Conservation (phyloP, 805 yeast species). For the Cyberlindnera euphorbiae region DNA sequence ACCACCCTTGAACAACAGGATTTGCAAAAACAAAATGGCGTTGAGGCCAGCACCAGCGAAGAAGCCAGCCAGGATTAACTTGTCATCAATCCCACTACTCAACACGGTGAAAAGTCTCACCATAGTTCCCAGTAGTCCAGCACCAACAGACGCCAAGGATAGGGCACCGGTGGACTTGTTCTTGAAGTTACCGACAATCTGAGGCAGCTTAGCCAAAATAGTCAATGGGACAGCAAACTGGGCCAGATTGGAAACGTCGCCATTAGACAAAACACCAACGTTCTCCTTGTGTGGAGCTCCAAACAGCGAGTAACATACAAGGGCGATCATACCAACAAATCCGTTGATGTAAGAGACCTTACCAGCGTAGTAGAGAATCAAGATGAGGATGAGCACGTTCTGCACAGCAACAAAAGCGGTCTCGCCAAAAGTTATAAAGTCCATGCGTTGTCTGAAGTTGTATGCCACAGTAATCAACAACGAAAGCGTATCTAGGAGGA, state of each 20-base stretch:
- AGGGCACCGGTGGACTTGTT: constrained; percentile 40
- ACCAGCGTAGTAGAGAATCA: constrained; percentile 25
- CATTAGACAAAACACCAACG: constrained; percentile 22
- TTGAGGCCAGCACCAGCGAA: constrained; percentile 31
- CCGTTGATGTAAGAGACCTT: constrained; percentile 14
- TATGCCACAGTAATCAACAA: constrained; percentile 33
- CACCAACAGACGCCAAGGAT: constrained; percentile 33
- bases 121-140: constrained; percentile 32
- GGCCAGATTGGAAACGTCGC: constrained; percentile 24
- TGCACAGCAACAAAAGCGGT: constrained; percentile 32
- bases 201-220: constrained; percentile 36
- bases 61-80: constrained; percentile 29
- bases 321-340: constrained; percentile 18
- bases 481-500: constrained; percentile 31
- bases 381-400: constrained; percentile 28
- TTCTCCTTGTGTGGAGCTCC: constrained; percentile 14
- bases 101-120: constrained; percentile 37
- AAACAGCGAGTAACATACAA: constrained; percentile 19
- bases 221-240: constrained; percentile 33
- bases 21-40: constrained; percentile 30
- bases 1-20: constrained; percentile 28
- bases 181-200: constrained; percentile 32
- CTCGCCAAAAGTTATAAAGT: constrained; percentile 38
- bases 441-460: constrained; percentile 30
- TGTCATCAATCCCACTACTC: constrained; percentile 31